Evolutionary conservation across 2,329 filamentous ascomycete genomes (phyloP), one percentile per base, ranked within the genome.

Genomic region (Colletotrichum simmondsii): DNA sequence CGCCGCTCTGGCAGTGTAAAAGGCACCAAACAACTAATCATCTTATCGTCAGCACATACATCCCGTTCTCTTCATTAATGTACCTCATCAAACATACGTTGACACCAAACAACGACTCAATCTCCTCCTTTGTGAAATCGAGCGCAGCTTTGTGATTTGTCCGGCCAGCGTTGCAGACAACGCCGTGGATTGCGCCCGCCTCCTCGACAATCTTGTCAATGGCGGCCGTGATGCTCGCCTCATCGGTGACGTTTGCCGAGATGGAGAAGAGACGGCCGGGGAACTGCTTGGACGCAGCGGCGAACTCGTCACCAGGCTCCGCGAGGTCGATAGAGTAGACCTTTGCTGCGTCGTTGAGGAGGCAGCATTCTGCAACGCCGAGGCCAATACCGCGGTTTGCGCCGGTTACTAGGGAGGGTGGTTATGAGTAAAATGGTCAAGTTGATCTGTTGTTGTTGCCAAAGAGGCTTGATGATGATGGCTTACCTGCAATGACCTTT

Each of bases 111-210:
- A 74, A 79, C 82, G 69, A 82, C 65, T 78, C 74, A 10, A 78
- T 65, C 66, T 78, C 75, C 3, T 75, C 77, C n/a, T 73, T 69
- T 24, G 69, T 75, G 58, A 78, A 88, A 28, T 89, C 85, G 6
- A 88, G 77, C 0, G 86, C 87, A 2, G 86, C 77, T 76, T 88
- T 87, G 74, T 88, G 87, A 75, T 88, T 87, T 14, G 86, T 89
- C 16, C 84, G 79, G 16, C 87, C 86, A 0, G 87, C 87, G 71
- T 89, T 88, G 28, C 82, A 83, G 3, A 88, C 85, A 80, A 89
- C 86, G 14, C 87, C 87, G 68, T 88, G 84, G 8, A 88, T 74
- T 4, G 79, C 82, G 5, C 86, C 86, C 0, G 80, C 80, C 63
- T 87, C 81, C 11, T 76, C 75, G 3, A 88, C 75, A 10, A 88